These are phyloP conservation scores for Xerocomus spinulosus DNA, from an alignment of 768 basidiomycete genomes.

Conservation along the genomic window DNA sequence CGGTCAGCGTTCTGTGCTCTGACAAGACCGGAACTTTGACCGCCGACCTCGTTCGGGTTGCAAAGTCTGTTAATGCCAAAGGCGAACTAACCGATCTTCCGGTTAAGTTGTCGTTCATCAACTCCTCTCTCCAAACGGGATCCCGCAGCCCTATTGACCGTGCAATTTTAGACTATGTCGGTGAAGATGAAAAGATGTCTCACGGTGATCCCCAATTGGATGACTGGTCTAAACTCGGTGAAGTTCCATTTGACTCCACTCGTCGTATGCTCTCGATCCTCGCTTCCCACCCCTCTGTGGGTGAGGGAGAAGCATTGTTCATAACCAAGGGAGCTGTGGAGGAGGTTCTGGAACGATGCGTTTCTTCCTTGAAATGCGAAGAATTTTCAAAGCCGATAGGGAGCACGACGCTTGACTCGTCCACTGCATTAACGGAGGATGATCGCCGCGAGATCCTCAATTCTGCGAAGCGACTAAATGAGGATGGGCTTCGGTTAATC, in stretches of 20 bases:
- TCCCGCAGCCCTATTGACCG: slow-evolving; percentile 35
- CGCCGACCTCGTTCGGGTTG: slow-evolving; percentile 35
- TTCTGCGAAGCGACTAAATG: slow-evolving; percentile 28
- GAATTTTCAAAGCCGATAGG: slow-evolving; percentile 11
- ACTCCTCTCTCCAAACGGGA: slow-evolving; percentile 32
- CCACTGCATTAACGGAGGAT: slow-evolving; percentile 13
- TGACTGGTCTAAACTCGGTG: slow-evolving; percentile 29
- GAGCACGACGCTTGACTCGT: slow-evolving; percentile 14
- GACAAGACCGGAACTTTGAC: slow-evolving; percentile 67
- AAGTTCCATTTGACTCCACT: slow-evolving; percentile 35
- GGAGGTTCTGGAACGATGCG: slow-evolving; percentile 30
- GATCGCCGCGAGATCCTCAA: slow-evolving; percentile 22
- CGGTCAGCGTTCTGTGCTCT: slow-evolving; percentile 50
- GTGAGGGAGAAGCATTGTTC: slow-evolving; percentile 19
- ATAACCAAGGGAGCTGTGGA: slow-evolving; percentile 32
- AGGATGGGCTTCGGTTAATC: slow-evolving; percentile 29
- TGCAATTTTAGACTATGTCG: slow-evolving; percentile 29
- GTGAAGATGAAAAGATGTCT: slow-evolving; percentile 10
- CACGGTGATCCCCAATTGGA: slow-evolving; percentile 8
- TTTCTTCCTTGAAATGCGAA: slow-evolving; percentile 16
- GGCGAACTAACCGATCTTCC: slow-evolving; percentile 25
- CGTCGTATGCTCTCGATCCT: slow-evolving; percentile 34
- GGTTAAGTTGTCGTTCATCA: slow-evolving; percentile 28
- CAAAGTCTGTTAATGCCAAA: slow-evolving; percentile 20
- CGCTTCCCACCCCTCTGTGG: slow-evolving; percentile 22